Evolutionary conservation across 148 eudicot species (phyloP).

Genomic region (Talinum fruticosum): DNA sequence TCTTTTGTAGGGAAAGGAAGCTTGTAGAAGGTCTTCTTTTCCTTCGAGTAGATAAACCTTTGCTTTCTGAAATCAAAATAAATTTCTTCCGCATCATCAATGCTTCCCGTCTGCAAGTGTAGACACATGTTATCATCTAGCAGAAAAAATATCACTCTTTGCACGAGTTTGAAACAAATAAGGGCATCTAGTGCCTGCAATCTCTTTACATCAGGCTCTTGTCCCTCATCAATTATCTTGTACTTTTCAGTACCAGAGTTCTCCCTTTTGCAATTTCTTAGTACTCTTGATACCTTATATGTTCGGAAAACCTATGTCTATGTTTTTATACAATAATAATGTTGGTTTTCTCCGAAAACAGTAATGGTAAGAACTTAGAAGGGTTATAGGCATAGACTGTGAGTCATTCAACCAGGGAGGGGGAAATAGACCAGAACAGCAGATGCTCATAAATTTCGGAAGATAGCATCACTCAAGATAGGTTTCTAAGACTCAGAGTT

Average conservation of each 20-base stretch:
- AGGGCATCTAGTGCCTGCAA: not conserved
- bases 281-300: not conserved
- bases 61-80: conserved; percentile 96
- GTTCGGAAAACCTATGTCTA: not conserved
- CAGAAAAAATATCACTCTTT: not conserved
- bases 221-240: not conserved
- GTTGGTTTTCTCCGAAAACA: not conserved
- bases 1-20: conserved; percentile 95
- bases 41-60: conserved; percentile 70
- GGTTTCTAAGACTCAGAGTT: not conserved
- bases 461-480: not conserved
- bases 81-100: conserved; percentile 56
- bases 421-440: not conserved
- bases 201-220: not conserved
- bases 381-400: too few species aligned
- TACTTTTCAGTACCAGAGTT: not conserved
- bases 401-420: too few species aligned
- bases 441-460: not conserved
- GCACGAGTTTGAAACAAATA: not conserved
- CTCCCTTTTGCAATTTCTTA: not conserved
- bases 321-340: not conserved
- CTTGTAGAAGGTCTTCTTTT: conserved; percentile 71
- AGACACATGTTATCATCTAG: conserved; percentile 14
- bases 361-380: not conserved
- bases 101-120: conserved; percentile 48